These are phyloP conservation scores for Kregervanrija delftensis DNA, from an alignment of 805 yeast species.

Conservation along the genomic window DNA sequence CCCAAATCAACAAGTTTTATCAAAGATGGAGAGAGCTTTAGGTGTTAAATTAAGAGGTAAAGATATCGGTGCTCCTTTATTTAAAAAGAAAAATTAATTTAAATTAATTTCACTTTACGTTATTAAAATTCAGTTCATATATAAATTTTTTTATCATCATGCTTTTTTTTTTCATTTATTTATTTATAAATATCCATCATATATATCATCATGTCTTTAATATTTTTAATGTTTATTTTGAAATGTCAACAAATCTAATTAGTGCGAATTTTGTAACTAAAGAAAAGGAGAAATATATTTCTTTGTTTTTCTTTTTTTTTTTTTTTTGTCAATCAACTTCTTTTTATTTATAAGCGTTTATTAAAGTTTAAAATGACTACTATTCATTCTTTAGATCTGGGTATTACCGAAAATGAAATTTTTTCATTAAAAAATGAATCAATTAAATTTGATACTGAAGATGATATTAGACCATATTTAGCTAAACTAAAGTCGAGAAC, in stretches of 20 bases:
- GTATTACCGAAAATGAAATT: slow-evolving; percentile 38
- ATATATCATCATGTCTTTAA: too few relatives aligned
- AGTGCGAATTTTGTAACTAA: not conserved
- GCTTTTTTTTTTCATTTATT: too few relatives aligned
- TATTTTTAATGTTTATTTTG: not conserved
- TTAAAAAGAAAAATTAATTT: slow-evolving; percentile 39
- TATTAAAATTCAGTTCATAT: too few relatives aligned
- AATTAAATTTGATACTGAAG: slow-evolving; percentile 63
- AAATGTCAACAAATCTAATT: not conserved
- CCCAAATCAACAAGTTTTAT: slow-evolving; percentile 92
- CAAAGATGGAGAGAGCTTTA: slow-evolving; percentile 86
- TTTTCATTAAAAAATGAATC: slow-evolving; percentile 71
- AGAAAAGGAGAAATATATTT: not conserved
- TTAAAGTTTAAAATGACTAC: slow-evolving; percentile 27
- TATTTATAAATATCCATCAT: too few relatives aligned
- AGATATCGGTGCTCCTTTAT: slow-evolving; percentile 85
- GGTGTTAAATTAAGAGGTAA: slow-evolving; percentile 96
- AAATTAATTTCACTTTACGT: not conserved
- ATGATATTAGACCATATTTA: slow-evolving; percentile 67
- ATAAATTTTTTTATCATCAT: too few relatives aligned
- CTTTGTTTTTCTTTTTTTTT: not conserved
- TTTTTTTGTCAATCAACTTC: not conserved
- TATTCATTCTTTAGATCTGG: slow-evolving; percentile 25
- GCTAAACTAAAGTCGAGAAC: slow-evolving; percentile 40
- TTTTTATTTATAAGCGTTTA: not conserved